Percentiles rank a stretch among this genome's conserved stretches.
Evolutionary conservation across 352 stramenopile species (phyloP).

Genomic region (Hyaloperonospora arabidopsidis): DNA sequence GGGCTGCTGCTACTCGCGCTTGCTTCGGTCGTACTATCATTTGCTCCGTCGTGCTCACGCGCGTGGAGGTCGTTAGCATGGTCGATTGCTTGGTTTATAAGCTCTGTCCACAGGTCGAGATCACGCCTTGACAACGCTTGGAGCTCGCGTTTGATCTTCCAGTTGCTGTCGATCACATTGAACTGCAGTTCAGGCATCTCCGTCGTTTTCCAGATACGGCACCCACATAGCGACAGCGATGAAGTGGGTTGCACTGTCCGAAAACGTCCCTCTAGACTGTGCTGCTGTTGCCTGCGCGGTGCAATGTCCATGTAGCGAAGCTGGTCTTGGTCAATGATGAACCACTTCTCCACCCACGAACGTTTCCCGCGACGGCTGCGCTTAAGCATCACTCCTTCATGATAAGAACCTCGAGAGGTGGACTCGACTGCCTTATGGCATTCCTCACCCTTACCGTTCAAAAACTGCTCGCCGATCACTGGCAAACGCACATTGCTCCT

Average conservation of each 20-base stretch:
- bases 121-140: constrained; percentile 52
- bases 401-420: constrained; percentile 34
- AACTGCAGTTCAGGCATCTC: constrained; percentile 79
- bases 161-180: constrained; percentile 65
- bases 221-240: constrained; percentile 56
- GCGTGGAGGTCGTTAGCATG: constrained; percentile 53
- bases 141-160: constrained; percentile 80
- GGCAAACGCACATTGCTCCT: constrained; percentile 27
- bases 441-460: constrained; percentile 29
- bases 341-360: constrained; percentile 64
- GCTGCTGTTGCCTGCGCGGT: constrained; percentile 22
- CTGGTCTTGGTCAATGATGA: constrained; percentile 58
- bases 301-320: constrained; percentile 63
- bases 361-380: constrained; percentile 62
- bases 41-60: constrained; percentile 27
- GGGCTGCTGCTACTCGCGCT: constrained; percentile 26
- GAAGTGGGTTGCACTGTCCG: constrained; percentile 37
- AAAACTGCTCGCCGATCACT: constrained; percentile 27
- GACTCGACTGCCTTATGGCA: constrained; percentile 22
- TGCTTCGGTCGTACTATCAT: constrained; percentile 32
- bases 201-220: constrained; percentile 82
- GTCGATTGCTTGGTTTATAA: constrained; percentile 71
- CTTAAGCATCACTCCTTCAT: constrained; percentile 62
- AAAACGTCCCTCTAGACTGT: constrained; percentile 23
- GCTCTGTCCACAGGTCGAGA: constrained; percentile 59